These are phyloP conservation scores for Citrullus amarus DNA, from an alignment of 306 rosid genomes.

Conservation along the genomic window DNA sequence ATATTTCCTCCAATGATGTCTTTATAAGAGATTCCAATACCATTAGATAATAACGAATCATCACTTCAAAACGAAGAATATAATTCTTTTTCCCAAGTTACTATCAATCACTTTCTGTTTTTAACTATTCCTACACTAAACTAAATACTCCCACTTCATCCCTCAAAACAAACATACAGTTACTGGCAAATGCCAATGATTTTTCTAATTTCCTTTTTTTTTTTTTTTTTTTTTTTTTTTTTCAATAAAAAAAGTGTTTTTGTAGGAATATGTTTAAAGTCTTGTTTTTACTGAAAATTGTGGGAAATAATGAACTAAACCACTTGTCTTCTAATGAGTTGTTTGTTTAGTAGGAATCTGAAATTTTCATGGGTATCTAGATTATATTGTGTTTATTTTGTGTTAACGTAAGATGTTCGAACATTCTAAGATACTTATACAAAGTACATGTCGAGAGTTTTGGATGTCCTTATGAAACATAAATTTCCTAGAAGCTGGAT, in stretches of 20 bases:
- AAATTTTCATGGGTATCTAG: too few species aligned
- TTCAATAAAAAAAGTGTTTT: too few species aligned
- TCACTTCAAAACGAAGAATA: background rate
- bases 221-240: too few species aligned
- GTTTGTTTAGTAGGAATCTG: too few species aligned
- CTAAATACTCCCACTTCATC: background rate
- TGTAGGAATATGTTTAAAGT: background rate
- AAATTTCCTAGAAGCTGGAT: too few species aligned
- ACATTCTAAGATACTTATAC: too few species aligned
- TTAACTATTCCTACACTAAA: background rate
- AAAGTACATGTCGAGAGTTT: rapidly evolving
- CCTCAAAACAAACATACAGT: background rate
- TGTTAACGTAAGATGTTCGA: too few species aligned
- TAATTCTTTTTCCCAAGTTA: background rate
- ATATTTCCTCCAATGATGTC: background rate
- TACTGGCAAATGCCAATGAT: too few species aligned
- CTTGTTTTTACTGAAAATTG: background rate
- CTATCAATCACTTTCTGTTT: background rate
- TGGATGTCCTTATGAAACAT: too few species aligned
- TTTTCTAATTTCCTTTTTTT: too few species aligned
- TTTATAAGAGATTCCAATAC: background rate
- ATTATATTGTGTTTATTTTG: too few species aligned
- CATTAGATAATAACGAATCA: background rate
- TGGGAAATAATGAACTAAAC: background rate
- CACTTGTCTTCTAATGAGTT: too few species aligned